Base-by-base conservation (phyloP, 306 rosid species). In the Adenanthera pavonina region DNA sequence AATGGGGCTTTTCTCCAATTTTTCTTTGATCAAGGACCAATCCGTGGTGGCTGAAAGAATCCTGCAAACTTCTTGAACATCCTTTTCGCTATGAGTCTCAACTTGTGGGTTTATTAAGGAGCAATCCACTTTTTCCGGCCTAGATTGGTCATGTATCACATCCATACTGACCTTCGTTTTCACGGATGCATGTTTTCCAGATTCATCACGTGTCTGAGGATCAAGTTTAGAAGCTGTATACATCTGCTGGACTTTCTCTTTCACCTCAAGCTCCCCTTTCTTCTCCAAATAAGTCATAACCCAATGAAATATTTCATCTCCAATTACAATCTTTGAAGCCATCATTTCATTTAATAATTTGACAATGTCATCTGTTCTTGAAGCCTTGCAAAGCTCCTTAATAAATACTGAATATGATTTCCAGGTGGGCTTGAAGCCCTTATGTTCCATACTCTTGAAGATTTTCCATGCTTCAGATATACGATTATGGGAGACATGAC, bases 311-410 rank as follows among this genome's bases (percentile, higher is more conserved):
- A 93, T 71, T 69, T 80, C 84, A 61, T 89, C 90, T 47, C 72
- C 82, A 72, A 92, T 80, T 65, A 56, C 80, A 52, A 88, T 76
- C 84, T 85, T 81, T 7, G 91, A 88, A 66, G 85, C 85, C 77
- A 44, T 91, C 97, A 95, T 95, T 66, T 92, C 88, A 15, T 86
- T 48, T 77, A 95, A 88, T 70, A 90, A 85, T 70, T 90, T 87
- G 83, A 90, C 76, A 84, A 92, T 81, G 62, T 93, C 94, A 20
- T 90, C 90, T 12, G 92, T 89, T 84, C 79, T 88, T 47, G 99
- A 93, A 78, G 86, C 90, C 82, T 85, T 88, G 78, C 92, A 91
- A 74, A 95, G 97, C 86, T 93, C 96, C 93, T 85, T 89, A 73
- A 93, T 86, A 81, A 93, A 89, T 67, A 92, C 77, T 10, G 81